Conservation (phyloP, 2,329 filamentous ascomycete genomes). For the Chlorencoelia australis region DNA sequence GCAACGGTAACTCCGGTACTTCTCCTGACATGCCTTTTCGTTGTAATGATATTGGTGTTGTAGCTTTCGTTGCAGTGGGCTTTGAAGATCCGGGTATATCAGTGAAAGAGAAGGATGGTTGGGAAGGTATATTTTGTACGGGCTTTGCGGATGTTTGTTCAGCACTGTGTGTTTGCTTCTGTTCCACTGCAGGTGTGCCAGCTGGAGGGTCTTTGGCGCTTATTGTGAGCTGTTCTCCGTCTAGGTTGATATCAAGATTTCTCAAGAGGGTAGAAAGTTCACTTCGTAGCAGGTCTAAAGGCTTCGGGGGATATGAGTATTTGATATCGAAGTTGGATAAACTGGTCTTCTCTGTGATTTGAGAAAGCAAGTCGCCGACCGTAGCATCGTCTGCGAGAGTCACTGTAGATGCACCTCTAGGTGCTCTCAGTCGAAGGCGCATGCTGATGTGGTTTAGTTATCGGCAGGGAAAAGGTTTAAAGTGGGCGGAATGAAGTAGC, state of each 20-base stretch:
- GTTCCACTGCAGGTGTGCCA: not conserved
- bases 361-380: conserved; percentile 47
- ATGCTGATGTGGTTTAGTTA: conserved; percentile 35
- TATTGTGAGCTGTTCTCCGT: conserved; percentile 62
- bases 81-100: conserved; percentile 4
- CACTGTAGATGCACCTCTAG: conserved; percentile 61
- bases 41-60: conserved; percentile 17
- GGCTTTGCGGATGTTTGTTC: not conserved
- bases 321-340: conserved; percentile 64
- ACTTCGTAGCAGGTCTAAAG: conserved; percentile 49
- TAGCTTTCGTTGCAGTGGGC: conserved; percentile 1
- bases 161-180: not conserved
- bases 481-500: too few species aligned
- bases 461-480: too few species aligned
- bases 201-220: conserved; percentile 8
- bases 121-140: not conserved
- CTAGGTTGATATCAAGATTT: conserved; percentile 49
- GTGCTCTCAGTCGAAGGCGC: conserved; percentile 66
- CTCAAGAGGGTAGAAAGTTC: conserved; percentile 35
- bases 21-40: conserved; percentile 24
- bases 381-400: conserved; percentile 59
- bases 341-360: conserved; percentile 54
- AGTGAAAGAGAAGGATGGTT: conserved; percentile 9
- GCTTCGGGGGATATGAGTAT: conserved; percentile 72
- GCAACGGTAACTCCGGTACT: conserved; percentile 31